Evolutionary conservation across 2,329 filamentous ascomycete genomes (phyloP), one percentile per base, ranked within the genome.

Genomic region (Neodidymelliopsis sp.): DNA sequence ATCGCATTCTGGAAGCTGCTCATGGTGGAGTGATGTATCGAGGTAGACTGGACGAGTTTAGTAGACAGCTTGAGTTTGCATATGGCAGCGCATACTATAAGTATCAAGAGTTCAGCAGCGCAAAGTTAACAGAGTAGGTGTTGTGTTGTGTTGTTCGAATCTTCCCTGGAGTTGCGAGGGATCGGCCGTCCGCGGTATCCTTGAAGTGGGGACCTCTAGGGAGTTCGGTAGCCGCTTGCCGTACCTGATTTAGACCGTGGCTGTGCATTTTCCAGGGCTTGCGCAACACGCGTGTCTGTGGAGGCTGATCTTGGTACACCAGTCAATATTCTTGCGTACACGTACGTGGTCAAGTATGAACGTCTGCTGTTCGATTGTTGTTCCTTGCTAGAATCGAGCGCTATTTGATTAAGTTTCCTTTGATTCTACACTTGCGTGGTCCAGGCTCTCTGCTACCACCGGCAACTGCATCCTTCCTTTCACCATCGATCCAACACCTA

Each of bases 1-100:
- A 84, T 82, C 34, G 84, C 84, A 51, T 77, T 75, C 53, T 69
- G 75, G 69, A 80, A 75, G 53, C 75, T 76, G 53, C 66, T 56
- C 70, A 74, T 73, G 38, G 18, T 49, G 49, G 29, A 35, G 27
- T 22, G 24, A 25, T 30, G 36, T 37, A 31, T 4, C 6, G 12
- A 30, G 11, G 18, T 23, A 37, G 35, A n/a, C 42, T 47, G n/a
- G 11, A 16, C 20, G 10, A n/a, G 10, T 8, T 47, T 7, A 52
- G 49, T 11, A 18, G 15, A 2, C 13, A 8, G 4, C 4, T 9
- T 13, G 6, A 10, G 10, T 3, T 4, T 2, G 11, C 12, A 24
- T 19, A 33, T 6, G 15, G 3, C n/a, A 4, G 23, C 18, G 12
- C 47, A 27, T 39, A 44, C 47, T 13, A 6, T 25, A 27, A 28